These are phyloP conservation scores for Rosa rugosa DNA, from an alignment of 306 rosid species.

Conservation along the genomic window DNA sequence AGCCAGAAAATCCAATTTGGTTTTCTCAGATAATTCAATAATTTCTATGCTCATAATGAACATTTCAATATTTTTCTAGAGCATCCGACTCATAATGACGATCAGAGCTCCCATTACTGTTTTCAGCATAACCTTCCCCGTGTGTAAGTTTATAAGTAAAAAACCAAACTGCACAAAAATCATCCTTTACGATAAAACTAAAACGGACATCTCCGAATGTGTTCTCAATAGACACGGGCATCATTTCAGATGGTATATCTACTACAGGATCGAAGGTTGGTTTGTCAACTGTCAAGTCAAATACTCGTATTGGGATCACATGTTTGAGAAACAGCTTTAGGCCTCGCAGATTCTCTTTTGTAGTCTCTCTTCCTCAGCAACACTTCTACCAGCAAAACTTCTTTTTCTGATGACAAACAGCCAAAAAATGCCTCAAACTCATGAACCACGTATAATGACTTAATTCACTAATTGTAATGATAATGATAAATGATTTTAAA, in stretches of 20 bases:
- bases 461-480: neutral
- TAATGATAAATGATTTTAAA: neutral
- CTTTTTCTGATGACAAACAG: conserved; percentile 64
- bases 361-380: conserved; percentile 32
- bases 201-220: conserved; percentile 3
- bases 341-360: conserved; percentile 12
- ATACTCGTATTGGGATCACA: neutral
- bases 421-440: conserved; percentile 10
- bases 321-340: conserved; percentile 1
- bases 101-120: neutral
- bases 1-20: neutral
- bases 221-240: conserved; percentile 22
- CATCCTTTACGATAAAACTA: neutral
- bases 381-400: conserved; percentile 70
- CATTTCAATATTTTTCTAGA: neutral
- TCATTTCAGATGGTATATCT: conserved; percentile 18
- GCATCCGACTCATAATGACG: neutral
- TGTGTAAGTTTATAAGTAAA: neutral
- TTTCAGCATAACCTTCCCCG: neutral
- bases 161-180: conserved; percentile 29
- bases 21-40: neutral
- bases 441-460: neutral
- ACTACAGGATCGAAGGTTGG: conserved; percentile 26
- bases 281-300: conserved; percentile 11
- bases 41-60: neutral